phyloP scores from a whole-genome alignment of 306 rosid species.

The Cotoneaster glaucophyllus region DNA sequence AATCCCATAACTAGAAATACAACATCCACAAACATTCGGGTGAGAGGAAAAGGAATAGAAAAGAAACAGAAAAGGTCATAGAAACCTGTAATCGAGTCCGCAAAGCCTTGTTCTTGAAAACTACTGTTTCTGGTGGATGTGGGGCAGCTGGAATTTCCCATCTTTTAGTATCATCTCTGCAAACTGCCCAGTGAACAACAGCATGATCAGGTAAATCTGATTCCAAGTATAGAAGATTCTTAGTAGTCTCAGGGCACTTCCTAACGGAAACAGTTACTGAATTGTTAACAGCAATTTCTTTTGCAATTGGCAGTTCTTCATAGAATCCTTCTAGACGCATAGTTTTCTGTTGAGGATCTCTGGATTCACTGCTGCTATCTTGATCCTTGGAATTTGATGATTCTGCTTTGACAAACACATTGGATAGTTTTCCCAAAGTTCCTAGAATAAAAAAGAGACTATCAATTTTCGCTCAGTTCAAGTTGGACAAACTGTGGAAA shows the following conservation, averaged over 20 bases:
- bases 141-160: conserved; percentile 86
- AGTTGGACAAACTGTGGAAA: conserved; percentile 12
- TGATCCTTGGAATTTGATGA: conserved; percentile 24
- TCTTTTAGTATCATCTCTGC: conserved; percentile 56
- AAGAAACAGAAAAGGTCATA: background rate
- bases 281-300: conserved; percentile 45
- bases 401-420: conserved; percentile 41
- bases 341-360: conserved; percentile 30
- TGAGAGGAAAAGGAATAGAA: background rate
- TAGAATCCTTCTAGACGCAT: conserved; percentile 56
- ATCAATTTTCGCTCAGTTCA: conserved; percentile 26
- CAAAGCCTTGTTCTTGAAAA: conserved; percentile 69
- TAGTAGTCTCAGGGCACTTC: conserved; percentile 58
- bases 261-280: conserved; percentile 49
- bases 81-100: conserved; percentile 65
- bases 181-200: conserved; percentile 91
- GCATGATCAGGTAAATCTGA: conserved; percentile 68
- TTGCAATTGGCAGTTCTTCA: conserved; percentile 56
- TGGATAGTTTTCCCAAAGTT: conserved; percentile 52
- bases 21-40: background rate
- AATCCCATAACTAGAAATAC: background rate
- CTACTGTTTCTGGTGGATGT: conserved; percentile 61
- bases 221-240: conserved; percentile 55
- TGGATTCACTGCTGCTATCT: conserved; percentile 30
- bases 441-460: conserved; percentile 40